These are phyloP conservation scores for Teunomyces tritomae DNA, from an alignment of 805 yeast species.

Conservation along the genomic window DNA sequence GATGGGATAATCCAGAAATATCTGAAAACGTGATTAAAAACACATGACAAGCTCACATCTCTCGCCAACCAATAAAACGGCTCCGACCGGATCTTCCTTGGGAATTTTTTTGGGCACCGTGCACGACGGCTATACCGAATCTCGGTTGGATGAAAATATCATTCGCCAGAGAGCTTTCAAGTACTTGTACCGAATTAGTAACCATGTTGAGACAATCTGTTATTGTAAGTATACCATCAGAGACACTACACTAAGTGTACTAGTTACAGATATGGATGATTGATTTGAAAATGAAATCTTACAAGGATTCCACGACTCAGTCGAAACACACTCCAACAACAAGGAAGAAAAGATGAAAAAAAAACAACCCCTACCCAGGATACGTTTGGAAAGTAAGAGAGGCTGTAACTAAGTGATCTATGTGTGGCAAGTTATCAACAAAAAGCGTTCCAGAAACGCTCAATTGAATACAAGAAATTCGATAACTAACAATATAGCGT, in stretches of 20 bases:
- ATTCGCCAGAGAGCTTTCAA: slow-evolving; percentile 4
- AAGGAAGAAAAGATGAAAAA: not conserved
- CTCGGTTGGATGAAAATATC: slow-evolving; percentile 4
- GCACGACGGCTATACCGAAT: slow-evolving; percentile 3
- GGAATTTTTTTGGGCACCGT: slow-evolving; percentile 2
- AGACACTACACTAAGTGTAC: not conserved
- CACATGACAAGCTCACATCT: not conserved
- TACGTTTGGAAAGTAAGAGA: too few species aligned
- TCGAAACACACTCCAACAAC: not conserved
- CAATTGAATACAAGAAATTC: not conserved
- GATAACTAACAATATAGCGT: slow-evolving; percentile 21
- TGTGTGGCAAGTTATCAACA: not conserved
- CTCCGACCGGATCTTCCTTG: not conserved
- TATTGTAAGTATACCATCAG: slow-evolving; percentile 27
- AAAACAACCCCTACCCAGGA: too few species aligned
- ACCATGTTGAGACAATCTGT: slow-evolving; percentile 42
- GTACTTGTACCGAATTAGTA: slow-evolving; percentile 4
- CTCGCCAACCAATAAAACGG: slow-evolving; percentile 4
- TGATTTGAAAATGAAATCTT: not conserved
- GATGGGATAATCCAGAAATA: not conserved
- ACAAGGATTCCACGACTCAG: not conserved
- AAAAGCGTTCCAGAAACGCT: not conserved
- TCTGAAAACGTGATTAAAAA: not conserved
- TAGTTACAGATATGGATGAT: not conserved
- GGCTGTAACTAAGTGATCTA: too few species aligned